Conservation (phyloP, 2,329 filamentous ascomycete species). For the Pleochaeta shiraiana region DNA sequence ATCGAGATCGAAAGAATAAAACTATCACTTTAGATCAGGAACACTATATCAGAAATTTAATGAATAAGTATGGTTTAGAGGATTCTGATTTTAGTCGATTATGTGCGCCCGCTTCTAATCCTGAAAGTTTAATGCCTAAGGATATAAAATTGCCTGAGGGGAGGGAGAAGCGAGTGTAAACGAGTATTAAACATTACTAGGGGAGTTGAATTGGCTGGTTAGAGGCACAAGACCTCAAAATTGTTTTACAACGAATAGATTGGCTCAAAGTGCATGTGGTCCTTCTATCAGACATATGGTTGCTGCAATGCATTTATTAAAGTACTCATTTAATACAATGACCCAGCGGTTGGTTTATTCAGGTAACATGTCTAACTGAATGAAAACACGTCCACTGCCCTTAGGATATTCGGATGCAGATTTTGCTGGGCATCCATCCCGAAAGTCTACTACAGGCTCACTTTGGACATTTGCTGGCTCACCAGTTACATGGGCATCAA, state of each 20-base stretch:
- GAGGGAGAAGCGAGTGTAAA: background rate
- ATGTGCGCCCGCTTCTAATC: background rate
- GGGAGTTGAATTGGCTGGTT: background rate
- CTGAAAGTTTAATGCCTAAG: background rate
- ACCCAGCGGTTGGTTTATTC: background rate
- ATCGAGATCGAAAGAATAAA: background rate
- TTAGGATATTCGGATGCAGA: background rate
- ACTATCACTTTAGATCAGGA: background rate
- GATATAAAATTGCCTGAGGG: background rate
- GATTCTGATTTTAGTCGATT: background rate
- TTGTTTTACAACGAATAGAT: background rate
- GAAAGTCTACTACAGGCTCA: background rate
- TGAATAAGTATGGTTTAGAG: background rate
- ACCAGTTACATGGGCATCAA: background rate
- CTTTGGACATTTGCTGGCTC: conserved; percentile 1
- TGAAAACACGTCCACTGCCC: background rate
- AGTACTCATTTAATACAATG: background rate
- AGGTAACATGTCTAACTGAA: background rate
- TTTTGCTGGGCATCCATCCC: background rate
- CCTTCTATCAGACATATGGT: background rate
- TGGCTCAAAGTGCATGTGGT: background rate
- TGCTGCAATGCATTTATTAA: background rate
- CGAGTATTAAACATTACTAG: background rate
- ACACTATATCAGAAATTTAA: background rate
- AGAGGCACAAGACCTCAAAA: conserved; percentile 3